Evolutionary conservation across 441 rosid species (phyloP).

Genomic region (Hura crepitans): DNA sequence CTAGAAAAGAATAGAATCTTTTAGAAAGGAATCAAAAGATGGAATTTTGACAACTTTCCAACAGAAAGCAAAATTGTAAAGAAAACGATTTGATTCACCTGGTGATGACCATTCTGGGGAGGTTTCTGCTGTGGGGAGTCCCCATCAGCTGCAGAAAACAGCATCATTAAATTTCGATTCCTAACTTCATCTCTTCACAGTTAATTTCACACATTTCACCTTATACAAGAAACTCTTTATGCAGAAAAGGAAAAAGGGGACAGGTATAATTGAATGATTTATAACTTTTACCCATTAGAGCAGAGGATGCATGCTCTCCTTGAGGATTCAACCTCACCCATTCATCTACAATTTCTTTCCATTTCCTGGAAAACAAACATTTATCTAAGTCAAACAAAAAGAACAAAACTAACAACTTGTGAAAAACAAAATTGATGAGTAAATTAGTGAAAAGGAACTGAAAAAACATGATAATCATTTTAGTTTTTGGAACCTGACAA

Average conservation of each 20-base stretch:
- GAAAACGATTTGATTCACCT: slow-evolving; percentile 48
- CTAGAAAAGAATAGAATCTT: slow-evolving; percentile 37
- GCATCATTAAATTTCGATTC: slow-evolving; percentile 4
- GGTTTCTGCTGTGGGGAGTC: slow-evolving; percentile 78
- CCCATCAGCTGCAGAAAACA: slow-evolving; percentile 59
- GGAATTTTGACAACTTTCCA: slow-evolving; percentile 22
- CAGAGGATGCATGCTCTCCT: slow-evolving; percentile 62
- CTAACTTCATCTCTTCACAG: slow-evolving; percentile 12
- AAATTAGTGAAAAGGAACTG: not conserved
- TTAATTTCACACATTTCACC: slow-evolving; percentile 21
- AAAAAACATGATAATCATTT: not conserved
- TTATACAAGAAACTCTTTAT: not conserved
- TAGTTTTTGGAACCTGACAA: slow-evolving; percentile 55
- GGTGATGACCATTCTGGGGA: slow-evolving; percentile 60
- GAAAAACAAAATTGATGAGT: not conserved
- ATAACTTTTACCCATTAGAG: slow-evolving; percentile 57
- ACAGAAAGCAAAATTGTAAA: slow-evolving; percentile 21
- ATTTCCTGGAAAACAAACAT: slow-evolving; percentile 53
- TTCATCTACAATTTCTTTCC: slow-evolving; percentile 95
- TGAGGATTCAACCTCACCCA: slow-evolving; percentile 87
- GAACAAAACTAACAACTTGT: not conserved
- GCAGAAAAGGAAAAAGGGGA: slow-evolving; percentile 22
- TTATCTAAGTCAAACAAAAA: not conserved
- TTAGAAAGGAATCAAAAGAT: slow-evolving; percentile 29
- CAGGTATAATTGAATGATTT: not conserved